Evolutionary conservation across 2,329 filamentous ascomycete genomes (phyloP), one percentile per base, ranked within the genome.

Genomic region (Lasiodiplodia hormozganensis): DNA sequence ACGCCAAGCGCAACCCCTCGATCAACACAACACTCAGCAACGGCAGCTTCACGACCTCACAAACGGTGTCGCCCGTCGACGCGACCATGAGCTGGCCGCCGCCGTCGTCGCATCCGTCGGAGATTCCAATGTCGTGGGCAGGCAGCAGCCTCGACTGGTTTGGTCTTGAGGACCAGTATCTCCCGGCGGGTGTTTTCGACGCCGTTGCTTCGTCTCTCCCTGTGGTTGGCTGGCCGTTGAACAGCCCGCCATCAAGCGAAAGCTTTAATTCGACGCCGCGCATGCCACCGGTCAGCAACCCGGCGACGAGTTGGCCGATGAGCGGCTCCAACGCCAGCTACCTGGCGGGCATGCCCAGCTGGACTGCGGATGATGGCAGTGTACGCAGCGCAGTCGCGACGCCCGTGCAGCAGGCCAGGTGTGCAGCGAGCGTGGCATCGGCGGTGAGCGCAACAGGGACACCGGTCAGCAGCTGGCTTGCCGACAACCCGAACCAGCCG

Each of bases 71-170:
- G 34, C 62, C 62, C 5, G 49, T 56, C 12, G 52, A 65, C 21
- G 66, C 56, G 21, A 62, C 56, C 23, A 62, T 58, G 43, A 40
- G 49, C 54, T 67, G 65, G 65, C 66, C 53, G 57, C 66, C 58
- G 53, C 65, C 56, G 5, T 38, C 56, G 11, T 53, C 56, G 10
- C 56, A 53, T 16, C 65, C 53, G 2, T 28, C 51, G 12, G 66
- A 68, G 43, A 62, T 68, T 25, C 43, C 56, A 36, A 68, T 62
- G 66, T 62, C 56, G 8, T 68, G 66, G 66, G 56, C 66, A 7
- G 66, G 66, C 56, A 62, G 56, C 47, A 62, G 56, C 43, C 66
- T 68, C 47, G 66, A 68, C 66, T 68, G 66, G 66, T 68, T 68
- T 40, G 66, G 66, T 1, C 56, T 62, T 8, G 66, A 68, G 34